Conservation (phyloP, 179 eudicot species). For the Beta corolliflora region DNA sequence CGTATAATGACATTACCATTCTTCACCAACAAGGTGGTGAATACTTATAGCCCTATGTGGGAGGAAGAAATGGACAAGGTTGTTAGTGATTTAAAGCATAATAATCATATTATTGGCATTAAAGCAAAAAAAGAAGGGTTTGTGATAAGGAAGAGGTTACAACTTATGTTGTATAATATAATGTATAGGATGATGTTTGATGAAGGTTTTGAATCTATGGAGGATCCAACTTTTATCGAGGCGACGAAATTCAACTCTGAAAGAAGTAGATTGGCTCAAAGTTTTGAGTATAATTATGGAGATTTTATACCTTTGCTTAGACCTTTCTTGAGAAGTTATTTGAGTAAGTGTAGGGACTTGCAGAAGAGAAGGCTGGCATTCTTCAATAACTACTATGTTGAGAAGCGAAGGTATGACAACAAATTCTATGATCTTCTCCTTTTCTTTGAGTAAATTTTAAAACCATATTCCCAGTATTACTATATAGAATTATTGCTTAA, state of each 20-base stretch:
- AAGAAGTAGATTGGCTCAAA: conserved; percentile 70
- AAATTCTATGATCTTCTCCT: neutral
- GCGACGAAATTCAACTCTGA: conserved; percentile 52
- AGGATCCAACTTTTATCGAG: conserved; percentile 56
- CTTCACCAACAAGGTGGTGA: conserved; percentile 76
- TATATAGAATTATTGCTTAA: neutral
- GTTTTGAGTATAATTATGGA: conserved; percentile 78
- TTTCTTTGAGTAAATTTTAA: neutral
- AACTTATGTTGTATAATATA: conserved; percentile 62
- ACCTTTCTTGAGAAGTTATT: conserved; percentile 63
- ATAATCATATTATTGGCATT: conserved; percentile 20
- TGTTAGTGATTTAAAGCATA: conserved; percentile 45
- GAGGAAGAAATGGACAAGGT: conserved; percentile 54
- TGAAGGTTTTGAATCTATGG: conserved; percentile 44
- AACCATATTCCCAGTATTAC: neutral
- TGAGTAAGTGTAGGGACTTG: conserved; percentile 62
- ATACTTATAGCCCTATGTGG: conserved; percentile 56
- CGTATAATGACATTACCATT: conserved; percentile 74
- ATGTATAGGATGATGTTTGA: conserved; percentile 79
- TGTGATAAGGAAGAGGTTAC: conserved; percentile 60
- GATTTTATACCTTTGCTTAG: conserved; percentile 76
- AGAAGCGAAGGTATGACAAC: conserved; percentile 51
- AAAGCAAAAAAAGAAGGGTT: conserved; percentile 42
- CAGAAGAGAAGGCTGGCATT: conserved; percentile 52
- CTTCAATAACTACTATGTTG: conserved; percentile 53